phyloP scores from a whole-genome alignment of 805 yeast genomes.

The Wickerhamiella hasegawae region DNA sequence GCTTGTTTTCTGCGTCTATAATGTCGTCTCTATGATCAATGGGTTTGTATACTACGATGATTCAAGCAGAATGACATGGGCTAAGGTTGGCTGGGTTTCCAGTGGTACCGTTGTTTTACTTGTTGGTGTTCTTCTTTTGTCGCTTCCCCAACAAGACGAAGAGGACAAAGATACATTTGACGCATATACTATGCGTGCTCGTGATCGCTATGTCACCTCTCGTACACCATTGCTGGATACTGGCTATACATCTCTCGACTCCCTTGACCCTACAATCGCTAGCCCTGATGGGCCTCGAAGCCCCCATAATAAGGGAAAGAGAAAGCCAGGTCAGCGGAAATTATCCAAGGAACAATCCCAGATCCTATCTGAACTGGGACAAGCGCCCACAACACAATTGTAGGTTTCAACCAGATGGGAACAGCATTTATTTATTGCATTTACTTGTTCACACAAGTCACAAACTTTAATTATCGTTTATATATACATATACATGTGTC shows the following conservation, averaged over 20 bases:
- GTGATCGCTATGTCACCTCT: too few species aligned
- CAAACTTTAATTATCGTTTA: too few species aligned
- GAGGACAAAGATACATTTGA: too few species aligned
- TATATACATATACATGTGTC: too few species aligned
- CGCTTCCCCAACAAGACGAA: too few species aligned
- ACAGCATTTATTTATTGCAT: too few species aligned
- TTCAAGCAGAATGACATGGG: conserved; percentile 15
- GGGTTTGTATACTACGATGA: conserved; percentile 38
- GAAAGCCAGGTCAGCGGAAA: too few species aligned
- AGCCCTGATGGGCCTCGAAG: not conserved
- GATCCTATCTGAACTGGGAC: not conserved
- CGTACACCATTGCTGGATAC: not conserved
- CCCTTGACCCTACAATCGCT: not conserved
- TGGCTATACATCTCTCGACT: not conserved
- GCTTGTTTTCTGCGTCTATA: conserved; percentile 69
- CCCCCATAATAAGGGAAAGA: too few species aligned
- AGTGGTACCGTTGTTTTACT: conserved; percentile 30
- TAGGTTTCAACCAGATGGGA: too few species aligned
- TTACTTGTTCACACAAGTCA: too few species aligned
- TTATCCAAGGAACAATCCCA: not conserved
- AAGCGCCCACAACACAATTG: too few species aligned
- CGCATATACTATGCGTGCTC: too few species aligned
- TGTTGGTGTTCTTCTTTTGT: conserved; percentile 38
- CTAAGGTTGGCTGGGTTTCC: conserved; percentile 29
- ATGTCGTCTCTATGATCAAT: conserved; percentile 50